Evolutionary conservation across 2,329 filamentous ascomycete species (phyloP).

Genomic region (Aspergillus aculeatinus): DNA sequence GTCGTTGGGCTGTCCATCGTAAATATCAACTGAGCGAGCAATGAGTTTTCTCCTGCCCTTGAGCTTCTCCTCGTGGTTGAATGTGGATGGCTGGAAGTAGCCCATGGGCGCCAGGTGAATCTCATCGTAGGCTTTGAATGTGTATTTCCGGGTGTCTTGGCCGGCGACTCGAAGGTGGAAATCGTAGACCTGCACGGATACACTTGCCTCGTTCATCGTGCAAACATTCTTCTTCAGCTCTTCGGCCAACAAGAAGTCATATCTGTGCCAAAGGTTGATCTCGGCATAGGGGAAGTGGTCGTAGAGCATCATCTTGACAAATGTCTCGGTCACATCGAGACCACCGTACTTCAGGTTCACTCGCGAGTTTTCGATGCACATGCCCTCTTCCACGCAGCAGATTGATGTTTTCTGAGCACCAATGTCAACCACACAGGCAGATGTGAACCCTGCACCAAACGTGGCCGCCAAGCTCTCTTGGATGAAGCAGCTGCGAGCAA

Average conservation of each 20-base stretch:
- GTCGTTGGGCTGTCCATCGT: conserved; percentile 90
- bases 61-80: conserved; percentile 80
- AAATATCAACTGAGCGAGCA: conserved; percentile 86
- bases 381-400: conserved; percentile 93
- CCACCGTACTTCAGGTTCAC: conserved; percentile 95
- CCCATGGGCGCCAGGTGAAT: conserved; percentile 92
- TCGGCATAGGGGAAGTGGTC: conserved; percentile 95
- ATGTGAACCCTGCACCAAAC: conserved; percentile 91
- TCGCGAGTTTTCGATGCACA: conserved; percentile 90
- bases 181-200: conserved; percentile 82
- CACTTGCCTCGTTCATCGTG: conserved; percentile 84
- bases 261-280: conserved; percentile 84
- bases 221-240: conserved; percentile 93
- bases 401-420: conserved; percentile 97
- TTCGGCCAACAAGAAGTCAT: conserved; percentile 90
- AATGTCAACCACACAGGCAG: conserved; percentile 91
- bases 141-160: conserved; percentile 86
- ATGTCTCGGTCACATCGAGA: conserved; percentile 87
- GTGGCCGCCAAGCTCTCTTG: conserved; percentile 94
- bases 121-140: conserved; percentile 96
- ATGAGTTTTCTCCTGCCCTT: conserved; percentile 76
- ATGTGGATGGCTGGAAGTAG: conserved; percentile 85
- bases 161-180: conserved; percentile 88
- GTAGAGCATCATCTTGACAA: conserved; percentile 96
- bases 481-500: conserved; percentile 86